Base-by-base conservation (phyloP, 305 asterid genomes). In the Ruellia speciosa region DNA sequence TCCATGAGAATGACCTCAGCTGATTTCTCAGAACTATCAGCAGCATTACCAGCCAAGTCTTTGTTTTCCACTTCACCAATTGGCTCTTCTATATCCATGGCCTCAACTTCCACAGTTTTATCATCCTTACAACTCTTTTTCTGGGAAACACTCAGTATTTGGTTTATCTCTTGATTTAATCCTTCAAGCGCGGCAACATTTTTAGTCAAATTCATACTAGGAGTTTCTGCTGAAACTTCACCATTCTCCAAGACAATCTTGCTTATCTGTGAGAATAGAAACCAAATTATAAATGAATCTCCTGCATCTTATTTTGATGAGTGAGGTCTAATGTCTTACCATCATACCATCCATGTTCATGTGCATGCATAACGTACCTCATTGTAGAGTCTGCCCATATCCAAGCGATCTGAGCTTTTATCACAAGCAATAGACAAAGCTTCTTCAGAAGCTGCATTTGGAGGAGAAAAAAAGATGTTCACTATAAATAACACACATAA, bases 361-460 rank as follows among this genome's bases (percentile, higher is more conserved):
- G 41, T 41, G 14, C 51, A 65, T 39, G 28, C 18, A 54, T 18
- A 14, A 10, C 15, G 66, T 72, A 87, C 97, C 96, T 83, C 88
- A 61, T 90, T 90, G 60, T 78, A 90, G 56, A 83, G 76, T 68
- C 75, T 76, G 63, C 84, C 87, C 73, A 87, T 58, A 62, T 75
- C 80, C 66, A 83, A 58, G 14, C 86, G 88, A 58, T 78, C 84
- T 24, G 78, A 64, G 34, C 71, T 78, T 53, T 65, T 66, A 71
- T 87, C 96, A 66, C 76, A 77, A 59, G 92, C 85, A 66, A 70
- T 72, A 34, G 69, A 77, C 52, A 71, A 58, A 18, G 81, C 77
- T 70, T 82, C 95, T 66, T 79, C 84, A 3, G 85, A 57, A 65
- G 94, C 97, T 90, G 94, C 69, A 74, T 54, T 51, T 31, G 34